Conservation (phyloP, 441 rosid species). For the Mallotus japonicus region DNA sequence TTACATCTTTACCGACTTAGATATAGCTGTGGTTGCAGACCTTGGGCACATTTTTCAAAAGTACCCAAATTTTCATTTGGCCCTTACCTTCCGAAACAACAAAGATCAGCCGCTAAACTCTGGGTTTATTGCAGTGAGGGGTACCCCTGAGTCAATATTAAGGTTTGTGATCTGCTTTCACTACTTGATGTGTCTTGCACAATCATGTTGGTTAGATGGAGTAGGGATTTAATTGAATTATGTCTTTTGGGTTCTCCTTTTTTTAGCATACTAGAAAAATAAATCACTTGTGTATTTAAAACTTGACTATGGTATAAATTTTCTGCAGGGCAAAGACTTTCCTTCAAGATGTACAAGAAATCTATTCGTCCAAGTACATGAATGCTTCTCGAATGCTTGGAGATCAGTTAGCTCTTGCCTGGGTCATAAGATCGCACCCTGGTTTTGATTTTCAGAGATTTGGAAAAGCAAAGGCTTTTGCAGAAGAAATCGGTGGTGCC, state of each 20-base stretch:
- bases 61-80: constrained; percentile 66
- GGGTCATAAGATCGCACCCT: constrained; percentile 62
- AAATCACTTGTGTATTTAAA: not conserved
- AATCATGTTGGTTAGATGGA: not conserved
- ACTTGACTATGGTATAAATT: constrained; percentile 11
- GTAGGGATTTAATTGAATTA: not conserved
- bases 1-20: constrained; percentile 87
- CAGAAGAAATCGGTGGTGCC: constrained; percentile 54
- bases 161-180: constrained; percentile 44
- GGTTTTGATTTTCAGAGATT: constrained; percentile 65
- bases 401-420: constrained; percentile 83
- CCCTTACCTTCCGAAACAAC: constrained; percentile 90
- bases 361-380: constrained; percentile 68
- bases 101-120: constrained; percentile 94
- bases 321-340: constrained; percentile 67
- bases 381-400: constrained; percentile 94
- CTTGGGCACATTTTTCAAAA: constrained; percentile 54
- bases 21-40: constrained; percentile 78
- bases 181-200: not conserved
- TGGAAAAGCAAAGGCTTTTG: constrained; percentile 56
- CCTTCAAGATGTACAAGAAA: constrained; percentile 59
- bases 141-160: constrained; percentile 66
- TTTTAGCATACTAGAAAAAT: not conserved
- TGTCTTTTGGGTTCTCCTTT: not conserved
- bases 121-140: constrained; percentile 91